Evolutionary conservation across 257 asterid species (phyloP), one percentile per base, ranked within the genome.

Genomic region (Fraxinus pennsylvanica): DNA sequence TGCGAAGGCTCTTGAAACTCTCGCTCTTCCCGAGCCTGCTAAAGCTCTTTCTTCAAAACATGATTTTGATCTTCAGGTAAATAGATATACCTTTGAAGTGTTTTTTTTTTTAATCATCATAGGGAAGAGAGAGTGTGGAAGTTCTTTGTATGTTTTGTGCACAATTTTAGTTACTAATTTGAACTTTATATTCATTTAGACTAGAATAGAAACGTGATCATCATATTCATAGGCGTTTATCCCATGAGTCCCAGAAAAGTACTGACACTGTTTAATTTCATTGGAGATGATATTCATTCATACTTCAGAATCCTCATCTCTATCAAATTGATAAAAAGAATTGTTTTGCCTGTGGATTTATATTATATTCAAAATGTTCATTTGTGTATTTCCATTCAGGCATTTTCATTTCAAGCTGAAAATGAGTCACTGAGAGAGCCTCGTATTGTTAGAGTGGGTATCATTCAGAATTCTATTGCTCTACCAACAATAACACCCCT

Each of bases 61-160:
- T 82, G 87, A 83, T 66, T 95, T 95, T 87, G 99, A 95, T 85
- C 91, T 95, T 61, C 98, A 91, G 98, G 99, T 92, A 76, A 63
- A 33, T 74, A 19, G 21, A 36, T 67, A 0, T 57, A 9, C 5
- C 43, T 68, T 47, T 10, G 71, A 22, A 66, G 19, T 35, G 29
- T 38, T 30, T 45, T 41, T 10, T 41, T 14, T 14, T 0, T 47
- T 47, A 14, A 47, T 47, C 57, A 47, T 47, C 57, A 15, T 4
- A 14, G 6, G n/a, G n/a, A 19, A 47, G 57, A 45, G 52, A 47
- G 57, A 47, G n/a, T 3, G 19, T 47, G 57, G 57, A 14, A 47
- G 59, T 14, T 47, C 59, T 47, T 17, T 47, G 6, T 47, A 47
- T 71, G 14, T 52, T 63, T 59, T 59, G 67, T 6, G 12, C 67